Percentiles rank a stretch among this genome's conserved stretches.
Conservation (phyloP, 2,329 filamentous ascomycete genomes). For the Aspergillus japonicus region DNA sequence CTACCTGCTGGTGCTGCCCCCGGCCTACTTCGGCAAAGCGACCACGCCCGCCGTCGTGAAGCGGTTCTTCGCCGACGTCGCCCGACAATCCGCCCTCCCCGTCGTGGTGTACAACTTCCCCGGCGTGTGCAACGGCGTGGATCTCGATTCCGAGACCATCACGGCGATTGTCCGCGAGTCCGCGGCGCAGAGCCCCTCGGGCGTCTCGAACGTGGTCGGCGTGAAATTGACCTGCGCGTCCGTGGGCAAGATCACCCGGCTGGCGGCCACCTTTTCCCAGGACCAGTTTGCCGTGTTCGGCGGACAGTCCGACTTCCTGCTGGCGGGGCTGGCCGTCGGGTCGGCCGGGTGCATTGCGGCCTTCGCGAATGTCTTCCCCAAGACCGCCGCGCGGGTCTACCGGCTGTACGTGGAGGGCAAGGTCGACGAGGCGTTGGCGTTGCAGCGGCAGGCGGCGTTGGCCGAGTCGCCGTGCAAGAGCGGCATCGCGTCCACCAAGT, state of each 20-base stretch:
- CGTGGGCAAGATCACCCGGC: slow-evolving; percentile 60
- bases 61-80: slow-evolving; percentile 60
- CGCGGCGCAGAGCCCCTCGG: slow-evolving; percentile 33
- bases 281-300: slow-evolving; percentile 66
- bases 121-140: slow-evolving; percentile 65
- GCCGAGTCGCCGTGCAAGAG: slow-evolving; percentile 66
- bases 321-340: slow-evolving; percentile 55
- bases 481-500: slow-evolving; percentile 68
- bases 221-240: slow-evolving; percentile 66
- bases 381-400: slow-evolving; percentile 59
- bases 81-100: slow-evolving; percentile 53
- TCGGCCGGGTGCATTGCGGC: slow-evolving; percentile 57
- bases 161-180: slow-evolving; percentile 52
- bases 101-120: slow-evolving; percentile 70
- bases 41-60: slow-evolving; percentile 58
- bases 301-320: slow-evolving; percentile 70
- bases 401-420: slow-evolving; percentile 60
- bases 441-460: slow-evolving; percentile 63
- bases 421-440: slow-evolving; percentile 56
- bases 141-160: slow-evolving; percentile 65
- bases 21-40: slow-evolving; percentile 65
- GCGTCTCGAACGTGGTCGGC: slow-evolving; percentile 56
- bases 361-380: slow-evolving; percentile 59
- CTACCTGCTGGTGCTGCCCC: slow-evolving; percentile 61
- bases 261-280: slow-evolving; percentile 53